Percentiles rank a stretch among this genome's conserved stretches.
These are phyloP conservation scores for Pseudocercospora vitis DNA, from an alignment of 2,329 filamentous ascomycete genomes.

Conservation along the genomic window DNA sequence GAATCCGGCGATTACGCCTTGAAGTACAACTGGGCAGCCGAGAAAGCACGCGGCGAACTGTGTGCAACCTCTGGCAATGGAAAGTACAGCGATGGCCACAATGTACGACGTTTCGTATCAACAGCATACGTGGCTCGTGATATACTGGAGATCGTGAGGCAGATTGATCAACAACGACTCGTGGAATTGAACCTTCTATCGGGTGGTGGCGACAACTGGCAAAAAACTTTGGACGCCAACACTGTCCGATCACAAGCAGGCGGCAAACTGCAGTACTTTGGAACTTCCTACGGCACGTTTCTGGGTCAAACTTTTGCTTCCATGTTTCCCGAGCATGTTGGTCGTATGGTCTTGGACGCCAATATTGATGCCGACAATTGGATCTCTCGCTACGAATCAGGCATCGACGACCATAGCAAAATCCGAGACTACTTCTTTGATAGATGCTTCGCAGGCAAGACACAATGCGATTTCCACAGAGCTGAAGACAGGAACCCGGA, in stretches of 20 bases:
- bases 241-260: background rate
- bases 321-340: conserved; percentile 16
- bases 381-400: conserved; percentile 23
- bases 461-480: conserved; percentile 21
- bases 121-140: conserved; percentile 29
- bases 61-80: conserved; percentile 35
- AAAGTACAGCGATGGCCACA: conserved; percentile 32
- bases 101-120: conserved; percentile 37
- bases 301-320: conserved; percentile 16
- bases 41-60: conserved; percentile 37
- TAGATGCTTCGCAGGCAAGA: conserved; percentile 15
- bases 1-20: conserved; percentile 24
- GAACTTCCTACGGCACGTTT: conserved; percentile 34
- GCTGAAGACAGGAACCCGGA: conserved; percentile 17
- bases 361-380: conserved; percentile 40
- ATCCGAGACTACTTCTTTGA: conserved; percentile 20
- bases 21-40: conserved; percentile 40
- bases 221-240: background rate
- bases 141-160: conserved; percentile 17
- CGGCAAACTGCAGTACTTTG: conserved; percentile 31
- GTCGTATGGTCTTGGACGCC: conserved; percentile 17
- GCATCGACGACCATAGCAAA: conserved; percentile 23
- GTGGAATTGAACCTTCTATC: background rate
- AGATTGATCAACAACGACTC: conserved; percentile 13
- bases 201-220: background rate